Base-by-base conservation (phyloP, 2,329 filamentous ascomycete genomes). In the Ramichloridium luteum region DNA sequence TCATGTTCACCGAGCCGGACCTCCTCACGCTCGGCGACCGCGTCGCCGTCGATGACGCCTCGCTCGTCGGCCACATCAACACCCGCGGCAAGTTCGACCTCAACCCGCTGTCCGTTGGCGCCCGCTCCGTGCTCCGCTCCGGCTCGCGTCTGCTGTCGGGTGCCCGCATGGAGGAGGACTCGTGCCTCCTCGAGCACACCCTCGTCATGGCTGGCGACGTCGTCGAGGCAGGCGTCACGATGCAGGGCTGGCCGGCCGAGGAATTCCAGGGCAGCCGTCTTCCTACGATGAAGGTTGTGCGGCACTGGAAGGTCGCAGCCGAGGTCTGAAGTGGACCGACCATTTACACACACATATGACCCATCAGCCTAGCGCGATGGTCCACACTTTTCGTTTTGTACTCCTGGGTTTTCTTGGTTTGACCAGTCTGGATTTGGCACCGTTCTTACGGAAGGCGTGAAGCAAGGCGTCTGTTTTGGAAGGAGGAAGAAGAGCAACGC, bases 1-100 rank as follows among this genome's bases (percentile, higher is more conserved):
- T 72, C 11, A 60, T 68, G 47, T 69, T 73, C 41, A 74, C 70
- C 0, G 69, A 73, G 51, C 69, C 69, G 1, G 70, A 73, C 34
- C 56, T 73, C 5, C 53, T 74, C 10, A 65, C 56, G 0, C 50
- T 72, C 2, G 69, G 69, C 2, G 61, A 70, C 40, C 51, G 69
- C 2, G 68, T 72, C 1, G 54, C 55, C 1, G 61, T 72, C 1
- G 70, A 73, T 34, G 68, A 73, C 42, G 67, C 68, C 1, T 69
- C 65, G 43, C 51, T 73, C 4, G 68, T 73, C 5, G 64, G 57
- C 4, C 70, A 73, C 44, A 63, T 73, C 46, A 72, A 74, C 47
- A 69, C 65, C 0, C 53, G 68, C 3, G 69, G 70, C 28, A 67
- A 66, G 32, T 73, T 72, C 41, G 62, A 70, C 40, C 50, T 74